Conservation (phyloP, 192 early-diverging fungal species). For the Coemansia sp. region DNA sequence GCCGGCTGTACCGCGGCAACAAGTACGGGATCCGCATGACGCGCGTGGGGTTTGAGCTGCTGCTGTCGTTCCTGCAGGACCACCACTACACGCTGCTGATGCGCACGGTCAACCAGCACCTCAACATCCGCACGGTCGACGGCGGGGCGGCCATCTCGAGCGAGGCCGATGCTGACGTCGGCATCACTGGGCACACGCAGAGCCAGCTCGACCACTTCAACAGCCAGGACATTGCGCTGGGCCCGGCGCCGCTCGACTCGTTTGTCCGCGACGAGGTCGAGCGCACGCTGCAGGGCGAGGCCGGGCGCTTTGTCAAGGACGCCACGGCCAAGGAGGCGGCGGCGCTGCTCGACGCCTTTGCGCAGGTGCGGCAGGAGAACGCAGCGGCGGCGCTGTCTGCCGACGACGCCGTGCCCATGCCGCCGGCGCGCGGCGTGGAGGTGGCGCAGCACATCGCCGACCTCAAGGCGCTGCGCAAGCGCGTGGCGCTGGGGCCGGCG, state of each 20-base stretch:
- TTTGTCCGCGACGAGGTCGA: conserved; percentile 82
- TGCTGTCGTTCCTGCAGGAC: conserved; percentile 91
- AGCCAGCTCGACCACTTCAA: conserved; percentile 81
- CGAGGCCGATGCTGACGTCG: conserved; percentile 64
- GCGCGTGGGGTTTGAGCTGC: conserved; percentile 83
- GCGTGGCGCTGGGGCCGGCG: conserved; percentile 65
- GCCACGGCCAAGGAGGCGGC: conserved; percentile 23
- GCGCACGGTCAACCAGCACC: conserved; percentile 88
- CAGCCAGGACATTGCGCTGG: conserved; percentile 76
- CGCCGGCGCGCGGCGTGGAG: conserved; percentile 69
- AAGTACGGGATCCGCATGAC: conserved; percentile 88
- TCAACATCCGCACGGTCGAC: conserved; percentile 69
- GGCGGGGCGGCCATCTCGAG: conserved; percentile 37
- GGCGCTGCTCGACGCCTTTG: conserved; percentile 61
- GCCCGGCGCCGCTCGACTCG: conserved; percentile 70
- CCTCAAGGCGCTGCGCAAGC: conserved; percentile 76
- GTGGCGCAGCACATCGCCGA: conserved; percentile 76
- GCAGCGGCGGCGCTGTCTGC: conserved; percentile 62
- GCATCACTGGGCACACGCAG: conserved; percentile 71
- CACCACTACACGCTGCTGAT: conserved; percentile 87
- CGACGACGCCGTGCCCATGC: conserved; percentile 43
- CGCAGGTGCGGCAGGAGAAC: conserved; percentile 65
- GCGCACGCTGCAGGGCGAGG: conserved; percentile 72
- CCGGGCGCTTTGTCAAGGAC: conserved; percentile 41
- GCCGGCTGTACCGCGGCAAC: conserved; percentile 76